Conservation (phyloP, 2,329 filamentous ascomycete genomes). For the Tolypocladium ovalisporum region DNA sequence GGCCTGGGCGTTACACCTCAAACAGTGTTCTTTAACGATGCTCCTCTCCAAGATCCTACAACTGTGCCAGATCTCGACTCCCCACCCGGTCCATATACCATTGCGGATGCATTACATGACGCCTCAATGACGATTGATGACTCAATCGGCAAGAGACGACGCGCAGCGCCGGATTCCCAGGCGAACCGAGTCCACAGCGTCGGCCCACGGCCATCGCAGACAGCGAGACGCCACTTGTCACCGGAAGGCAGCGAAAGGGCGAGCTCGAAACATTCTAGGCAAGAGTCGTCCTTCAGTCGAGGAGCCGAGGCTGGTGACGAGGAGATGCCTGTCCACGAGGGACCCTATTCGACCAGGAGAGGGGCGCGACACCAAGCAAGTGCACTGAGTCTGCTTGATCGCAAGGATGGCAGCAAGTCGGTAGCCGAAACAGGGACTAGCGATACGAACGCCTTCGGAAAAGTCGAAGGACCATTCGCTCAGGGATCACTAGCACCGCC, state of each 20-base stretch:
- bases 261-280: constrained; percentile 26
- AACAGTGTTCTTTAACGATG: constrained; percentile 86
- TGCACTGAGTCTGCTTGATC: constrained; percentile 47
- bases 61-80: constrained; percentile 18
- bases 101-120: constrained; percentile 82
- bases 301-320: constrained; percentile 19
- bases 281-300: constrained; percentile 20
- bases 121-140: constrained; percentile 82
- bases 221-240: constrained; percentile 16
- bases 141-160: constrained; percentile 41
- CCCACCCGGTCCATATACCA: constrained; percentile 52
- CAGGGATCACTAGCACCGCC: constrained; percentile 16
- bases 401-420: constrained; percentile 48
- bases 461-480: constrained; percentile 46
- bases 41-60: constrained; percentile 37
- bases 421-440: constrained; percentile 48
- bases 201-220: constrained; percentile 16
- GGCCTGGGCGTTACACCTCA: constrained; percentile 70
- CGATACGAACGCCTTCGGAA: constrained; percentile 47
- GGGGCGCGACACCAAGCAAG: constrained; percentile 46
- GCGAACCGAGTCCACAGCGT: constrained; percentile 30
- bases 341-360: constrained; percentile 30
- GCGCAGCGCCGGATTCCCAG: constrained; percentile 40
- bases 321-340: constrained; percentile 25
- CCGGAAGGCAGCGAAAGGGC: constrained; percentile 17